Conservation (phyloP, 768 basidiomycete species). For the Kwoniella newhampshirensis region DNA sequence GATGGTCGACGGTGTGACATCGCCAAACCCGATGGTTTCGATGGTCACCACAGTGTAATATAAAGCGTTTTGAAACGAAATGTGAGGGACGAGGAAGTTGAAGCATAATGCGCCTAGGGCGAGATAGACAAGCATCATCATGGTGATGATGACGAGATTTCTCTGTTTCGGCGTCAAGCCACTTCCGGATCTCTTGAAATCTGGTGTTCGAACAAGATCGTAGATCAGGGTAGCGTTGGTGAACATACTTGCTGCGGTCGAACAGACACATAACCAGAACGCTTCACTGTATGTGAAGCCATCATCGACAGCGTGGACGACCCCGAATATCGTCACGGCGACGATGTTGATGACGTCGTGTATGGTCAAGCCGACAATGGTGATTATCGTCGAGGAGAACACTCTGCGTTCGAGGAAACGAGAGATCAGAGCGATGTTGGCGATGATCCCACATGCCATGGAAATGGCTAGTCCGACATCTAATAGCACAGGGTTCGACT, state of each 20-base stretch:
- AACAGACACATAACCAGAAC: slow-evolving; percentile 72
- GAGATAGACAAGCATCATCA: slow-evolving; percentile 70
- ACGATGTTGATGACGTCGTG: slow-evolving; percentile 73
- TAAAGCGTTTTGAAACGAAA: slow-evolving; percentile 70
- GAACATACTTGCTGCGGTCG: slow-evolving; percentile 65
- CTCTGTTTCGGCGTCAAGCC: slow-evolving; percentile 79
- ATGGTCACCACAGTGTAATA: slow-evolving; percentile 57
- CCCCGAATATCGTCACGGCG: slow-evolving; percentile 64
- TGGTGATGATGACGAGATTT: slow-evolving; percentile 72
- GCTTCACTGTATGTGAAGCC: slow-evolving; percentile 66
- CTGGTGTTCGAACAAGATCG: slow-evolving; percentile 63
- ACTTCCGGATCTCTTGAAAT: slow-evolving; percentile 67
- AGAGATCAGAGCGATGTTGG: slow-evolving; percentile 66
- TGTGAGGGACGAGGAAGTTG: slow-evolving; percentile 56
- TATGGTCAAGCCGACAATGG: slow-evolving; percentile 65
- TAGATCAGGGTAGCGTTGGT: slow-evolving; percentile 68
- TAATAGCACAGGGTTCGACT: slow-evolving; percentile 62
- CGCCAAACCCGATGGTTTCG: slow-evolving; percentile 67
- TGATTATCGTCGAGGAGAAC: slow-evolving; percentile 63
- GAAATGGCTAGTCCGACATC: slow-evolving; percentile 66
- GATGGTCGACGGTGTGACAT: slow-evolving; percentile 20
- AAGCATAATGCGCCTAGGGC: slow-evolving; percentile 69
- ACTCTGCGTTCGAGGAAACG: slow-evolving; percentile 73
- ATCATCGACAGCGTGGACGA: slow-evolving; percentile 62
- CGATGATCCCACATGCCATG: slow-evolving; percentile 66